Percentiles rank a stretch among this genome's conserved stretches.
phyloP scores from a whole-genome alignment of 345 rosid species.

The Populus davidiana region DNA sequence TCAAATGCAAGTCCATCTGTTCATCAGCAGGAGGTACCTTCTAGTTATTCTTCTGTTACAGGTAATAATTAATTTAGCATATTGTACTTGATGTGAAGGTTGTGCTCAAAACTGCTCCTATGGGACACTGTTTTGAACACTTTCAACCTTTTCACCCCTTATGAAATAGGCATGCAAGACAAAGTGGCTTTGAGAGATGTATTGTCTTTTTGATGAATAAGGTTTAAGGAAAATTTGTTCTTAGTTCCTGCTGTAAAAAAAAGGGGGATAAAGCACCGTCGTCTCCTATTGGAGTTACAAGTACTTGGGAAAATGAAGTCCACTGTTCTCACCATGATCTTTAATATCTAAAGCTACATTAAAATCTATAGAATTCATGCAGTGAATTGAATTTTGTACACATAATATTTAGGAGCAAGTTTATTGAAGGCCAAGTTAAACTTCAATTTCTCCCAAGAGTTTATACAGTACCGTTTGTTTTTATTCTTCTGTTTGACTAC shows the following conservation, averaged over 20 bases:
- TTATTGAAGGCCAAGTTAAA: slow-evolving; percentile 5
- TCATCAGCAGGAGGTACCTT: slow-evolving; percentile 99
- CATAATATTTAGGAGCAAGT: slow-evolving; percentile 3
- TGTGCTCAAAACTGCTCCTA: slow-evolving; percentile 44
- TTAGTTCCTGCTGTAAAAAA: background rate
- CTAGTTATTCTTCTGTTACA: slow-evolving; percentile 99
- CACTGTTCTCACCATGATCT: background rate
- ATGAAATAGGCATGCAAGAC: background rate
- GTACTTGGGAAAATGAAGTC: background rate
- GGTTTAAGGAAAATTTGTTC: background rate
- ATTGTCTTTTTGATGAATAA: background rate
- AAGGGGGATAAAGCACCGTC: background rate
- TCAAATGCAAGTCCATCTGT: slow-evolving; percentile 53
- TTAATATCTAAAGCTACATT: background rate
- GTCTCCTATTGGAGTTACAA: background rate
- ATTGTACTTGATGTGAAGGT: slow-evolving; percentile 52
- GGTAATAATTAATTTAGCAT: slow-evolving; percentile 77
- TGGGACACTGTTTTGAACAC: slow-evolving; percentile 16
- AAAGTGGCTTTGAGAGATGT: background rate
- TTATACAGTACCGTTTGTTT: background rate
- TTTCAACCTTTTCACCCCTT: background rate
- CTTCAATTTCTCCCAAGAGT: slow-evolving; percentile 1
- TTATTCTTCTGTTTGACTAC: slow-evolving; percentile 25
- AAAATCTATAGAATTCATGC: background rate
- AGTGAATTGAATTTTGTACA: background rate